Evolutionary conservation across 371 early-diverging fungal genomes (phyloP), one percentile per base, ranked within the genome.

Genomic region (Mucor ambiguus): DNA sequence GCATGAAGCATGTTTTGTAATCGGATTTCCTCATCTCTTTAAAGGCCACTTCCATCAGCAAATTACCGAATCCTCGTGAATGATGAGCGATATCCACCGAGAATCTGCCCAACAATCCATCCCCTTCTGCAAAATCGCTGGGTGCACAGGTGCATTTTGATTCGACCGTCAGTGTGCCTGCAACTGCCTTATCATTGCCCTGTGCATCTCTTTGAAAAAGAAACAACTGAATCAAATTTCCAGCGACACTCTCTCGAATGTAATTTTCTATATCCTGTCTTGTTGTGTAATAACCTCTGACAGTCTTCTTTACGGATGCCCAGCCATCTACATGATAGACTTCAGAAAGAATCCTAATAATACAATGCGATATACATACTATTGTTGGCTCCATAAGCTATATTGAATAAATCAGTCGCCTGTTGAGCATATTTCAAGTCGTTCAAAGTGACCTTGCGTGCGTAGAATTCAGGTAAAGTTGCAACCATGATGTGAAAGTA

Each of bases 31-130:
- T 75, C 58, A 73, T 71, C 26, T 71, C 64, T 11, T 32, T 57
- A 24, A 79, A 44, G 3, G 68, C 71, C 29, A 68, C 72, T 29
- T 75, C 64, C 49, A 81, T 70, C 2, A 81, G 64, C 54, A 73
- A 72, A 33, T 75, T 73, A 29, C 81, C 81, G 56, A 81, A 71
- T 5, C 81, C 81, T 20, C 75, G 64, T 1, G 81, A 81, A 55
- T 81, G 81, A 29, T 71, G 70, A 1, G 65, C 30, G 3, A 79
- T 79, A 41, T 75, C 67, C 11, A 81, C 75, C 16, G 75, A 71
- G 56, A 81, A 78, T 28, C 73, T 66, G 8, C 79, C 79, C 4
- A 79, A 12, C n/a, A 60, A 14, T 6, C 44, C 64, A 10, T 64
- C 58, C 22, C 58, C 44, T 24, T 33, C 26, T 1, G 58, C 32